Base-by-base conservation (phyloP, 805 yeast species). In the Candida vartiovaarae region DNA sequence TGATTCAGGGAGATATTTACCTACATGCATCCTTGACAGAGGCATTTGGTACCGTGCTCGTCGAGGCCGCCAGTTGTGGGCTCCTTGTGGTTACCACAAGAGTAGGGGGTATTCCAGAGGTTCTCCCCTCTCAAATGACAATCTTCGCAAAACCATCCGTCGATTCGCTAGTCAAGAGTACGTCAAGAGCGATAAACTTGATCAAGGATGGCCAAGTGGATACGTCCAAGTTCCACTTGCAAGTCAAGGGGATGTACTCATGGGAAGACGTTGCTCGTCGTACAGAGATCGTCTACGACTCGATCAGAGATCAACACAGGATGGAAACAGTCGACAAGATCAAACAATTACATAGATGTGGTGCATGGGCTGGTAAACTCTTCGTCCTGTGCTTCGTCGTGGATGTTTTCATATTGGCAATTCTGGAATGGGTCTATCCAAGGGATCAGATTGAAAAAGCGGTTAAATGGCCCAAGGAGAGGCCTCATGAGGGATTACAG, bases 61-160 rank as follows among this genome's bases (percentile, higher is more conserved):
- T 93, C 0, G 99, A 93, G 60, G 99, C 99, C 0, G 99, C 97
- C 0, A 84, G 95, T 1, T 93, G 98, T 68, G 97, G 97, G 0
- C 62, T 93, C 32, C 71, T 86, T 20, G 96, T 93, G 2, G 99
- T 93, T 0, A 89, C 97, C 0, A 93, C 99, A 0, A 79, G 80
- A 45, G 99, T 93, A 0, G 99, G 99, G 9, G 99, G 99, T 5
- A 90, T 93, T 34, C 97, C 97, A 0, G 99, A 93, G 59, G 98
- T 93, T 4, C 64, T 93, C 33, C 99, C 99, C 0, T 72, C 74
- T 25, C 85, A 89, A 55, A 93, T 93, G 98, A 89, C 95, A 1
- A 83, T 84, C 1, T 93, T 85, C 63, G 90, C 98, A 0, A 74
- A 80, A 11, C 95, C 97, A 0, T 85, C 91, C 4, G 96, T 86